Evolutionary conservation across 1,284 basidiomycete species (phyloP), one percentile per base, ranked within the genome.

Genomic region (Melanopsichium pennsylvanicum): DNA sequence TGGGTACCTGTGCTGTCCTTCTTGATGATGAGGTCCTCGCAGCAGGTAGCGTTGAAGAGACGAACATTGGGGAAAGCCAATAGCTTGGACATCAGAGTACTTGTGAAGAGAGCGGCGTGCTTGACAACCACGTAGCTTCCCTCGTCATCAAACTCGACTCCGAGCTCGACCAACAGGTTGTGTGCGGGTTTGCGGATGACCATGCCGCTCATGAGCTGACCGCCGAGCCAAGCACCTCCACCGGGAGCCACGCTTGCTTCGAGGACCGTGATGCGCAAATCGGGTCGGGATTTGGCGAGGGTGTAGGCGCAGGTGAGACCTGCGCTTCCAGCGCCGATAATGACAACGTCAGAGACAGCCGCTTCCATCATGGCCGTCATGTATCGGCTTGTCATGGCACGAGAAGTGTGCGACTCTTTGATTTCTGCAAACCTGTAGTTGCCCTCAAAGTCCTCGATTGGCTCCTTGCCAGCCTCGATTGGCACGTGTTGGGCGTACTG

Each of bases 181-280:
- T 92, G 87, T 0, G 89, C 90, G 0, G 78, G 91, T 83, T 92
- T 92, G 61, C 90, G 87, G 50, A 92, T 87, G 40, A 92, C 90
- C 90, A 92, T 92, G 0, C 89, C 87, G 2, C 87, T 87, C 90
- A 92, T 91, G 45, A 92, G 83, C 82, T 92, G 90, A 2, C 90
- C 90, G 31, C 89, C 74, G 34, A 76, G 59, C 76, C 76, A 78
- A 4, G 74, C 75, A 18, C 76, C 76, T 15, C 76, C 76, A 41
- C 90, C 88, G n/a, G 91, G 90, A 1, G 90, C 88, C 21, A 92
- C 90, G 67, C 86, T 87, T 10, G 90, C 90, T 82, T 92, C 90
- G 68, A 92, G 83, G 76, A 92, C 90, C 21, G 91, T 91, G 73
- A 92, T 85, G 70, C 88, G 89, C 55, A 91, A 82, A 82, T 92